Evolutionary conservation across 1,284 basidiomycete species (phyloP).

Genomic region (Ceratobasidium sp.): DNA sequence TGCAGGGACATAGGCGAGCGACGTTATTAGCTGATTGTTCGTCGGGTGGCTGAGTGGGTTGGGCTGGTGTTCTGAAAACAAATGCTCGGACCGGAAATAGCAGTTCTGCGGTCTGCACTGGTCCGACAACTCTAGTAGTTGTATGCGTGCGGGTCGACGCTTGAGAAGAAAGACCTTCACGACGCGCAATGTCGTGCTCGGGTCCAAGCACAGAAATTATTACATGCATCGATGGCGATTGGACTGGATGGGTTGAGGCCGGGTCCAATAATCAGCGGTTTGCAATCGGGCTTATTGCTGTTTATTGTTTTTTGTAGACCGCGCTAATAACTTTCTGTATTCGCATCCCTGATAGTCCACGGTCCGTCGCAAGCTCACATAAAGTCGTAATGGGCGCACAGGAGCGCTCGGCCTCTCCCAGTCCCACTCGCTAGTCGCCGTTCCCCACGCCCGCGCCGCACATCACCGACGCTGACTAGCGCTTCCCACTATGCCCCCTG

Average conservation of each 20-base stretch:
- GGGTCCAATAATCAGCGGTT: background rate
- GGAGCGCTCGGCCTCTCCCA: slow-evolving; percentile 17
- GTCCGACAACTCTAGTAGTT: background rate
- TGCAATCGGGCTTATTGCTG: background rate
- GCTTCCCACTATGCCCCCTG: slow-evolving; percentile 21
- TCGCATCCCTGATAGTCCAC: slow-evolving; percentile 41
- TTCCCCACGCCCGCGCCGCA: slow-evolving; percentile 11
- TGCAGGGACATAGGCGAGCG: background rate
- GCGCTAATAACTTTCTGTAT: slow-evolving; percentile 24
- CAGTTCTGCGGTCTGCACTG: too few species aligned
- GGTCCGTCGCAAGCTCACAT: slow-evolving; percentile 27
- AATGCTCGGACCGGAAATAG: too few species aligned
- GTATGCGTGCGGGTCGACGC: background rate
- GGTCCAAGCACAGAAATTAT: background rate
- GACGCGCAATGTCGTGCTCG: background rate
- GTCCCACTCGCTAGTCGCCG: slow-evolving; percentile 16
- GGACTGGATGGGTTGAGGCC: slow-evolving; percentile 4
- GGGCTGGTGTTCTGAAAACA: background rate
- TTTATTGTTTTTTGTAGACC: slow-evolving; percentile 2
- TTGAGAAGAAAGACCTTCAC: too few species aligned
- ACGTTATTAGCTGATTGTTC: background rate
- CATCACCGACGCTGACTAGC: slow-evolving; percentile 6
- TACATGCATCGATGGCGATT: slow-evolving; percentile 9
- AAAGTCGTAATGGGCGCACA: slow-evolving; percentile 14
- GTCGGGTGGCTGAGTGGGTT: slow-evolving; percentile 10